Evolutionary conservation across 805 yeast genomes (phyloP), one percentile per base, ranked within the genome.

Genomic region (Peterozyma toletana): DNA sequence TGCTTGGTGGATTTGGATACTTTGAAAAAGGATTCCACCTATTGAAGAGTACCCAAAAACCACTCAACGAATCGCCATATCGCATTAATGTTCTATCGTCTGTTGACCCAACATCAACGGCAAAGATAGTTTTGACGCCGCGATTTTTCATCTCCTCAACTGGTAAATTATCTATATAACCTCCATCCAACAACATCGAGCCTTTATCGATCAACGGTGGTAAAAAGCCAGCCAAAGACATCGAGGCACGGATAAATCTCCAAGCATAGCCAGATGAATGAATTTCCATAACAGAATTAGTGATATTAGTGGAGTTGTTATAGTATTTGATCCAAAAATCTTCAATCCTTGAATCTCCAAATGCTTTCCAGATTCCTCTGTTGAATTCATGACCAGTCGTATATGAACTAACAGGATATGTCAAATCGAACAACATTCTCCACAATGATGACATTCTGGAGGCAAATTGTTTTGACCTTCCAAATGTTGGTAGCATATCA

Each of bases 381-480:
- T 91, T 91, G 63, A 91, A 91, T 60, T 89, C 98, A 62, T 93
- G 96, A 1, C 99, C 99, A 1, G 99, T 93, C 10, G 95, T 86
- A 58, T 95, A 91, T 0, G 97, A 84, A 0, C 96, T 89, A 1
- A 87, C 81, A 0, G 99, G 99, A 60, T 90, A 85, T 0, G 99
- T 91, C 53, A 93, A 63, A 59, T 91, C 99, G 30, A 86, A 64
- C 2, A 83, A 48, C 56, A 85, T 78, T 53, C 97, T 71, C 99
- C 99, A 91, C 3, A 85, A 48, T 2, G 95, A 84, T 0, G 91
- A 77, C 49, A 91, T 70, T 53, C 98, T 71, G 11, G 81, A 83
- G 2, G 95, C 75, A 63, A 91, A 91, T 56, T 81, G 82, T 63
- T 91, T 93, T 5, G 91, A 83, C 43, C 95, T 71, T 1, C 96